These are phyloP conservation scores for Suhomyces emberorum DNA, from an alignment of 805 yeast genomes.

Conservation along the genomic window DNA sequence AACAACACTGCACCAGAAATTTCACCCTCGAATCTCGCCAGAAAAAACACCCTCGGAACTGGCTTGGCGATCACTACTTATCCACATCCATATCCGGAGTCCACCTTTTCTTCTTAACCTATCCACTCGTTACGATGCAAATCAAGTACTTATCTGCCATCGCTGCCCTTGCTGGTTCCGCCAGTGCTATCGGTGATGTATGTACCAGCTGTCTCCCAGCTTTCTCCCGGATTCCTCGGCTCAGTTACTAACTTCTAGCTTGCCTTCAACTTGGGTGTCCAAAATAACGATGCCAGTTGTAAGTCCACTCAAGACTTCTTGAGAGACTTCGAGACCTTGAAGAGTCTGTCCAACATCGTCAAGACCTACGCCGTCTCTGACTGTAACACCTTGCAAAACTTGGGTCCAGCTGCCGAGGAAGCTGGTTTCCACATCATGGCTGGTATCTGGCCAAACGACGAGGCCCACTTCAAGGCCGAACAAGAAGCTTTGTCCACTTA, in stretches of 20 bases:
- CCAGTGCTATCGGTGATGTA: constrained; percentile 58
- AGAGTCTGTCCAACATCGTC: constrained; percentile 58
- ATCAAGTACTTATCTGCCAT: constrained; percentile 41
- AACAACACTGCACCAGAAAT: constrained; percentile 4
- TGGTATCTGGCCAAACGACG: constrained; percentile 95
- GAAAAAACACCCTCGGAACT: background rate
- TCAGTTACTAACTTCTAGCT: constrained; percentile 32
- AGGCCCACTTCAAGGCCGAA: constrained; percentile 71
- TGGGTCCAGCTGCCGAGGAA: constrained; percentile 83
- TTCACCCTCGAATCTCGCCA: background rate
- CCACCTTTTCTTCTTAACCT: background rate
- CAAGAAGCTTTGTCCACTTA: constrained; percentile 64
- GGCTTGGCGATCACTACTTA: background rate
- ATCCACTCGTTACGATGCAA: constrained; percentile 26
- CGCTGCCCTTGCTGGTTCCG: constrained; percentile 49
- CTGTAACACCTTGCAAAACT: constrained; percentile 79
- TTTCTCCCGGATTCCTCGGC: background rate
- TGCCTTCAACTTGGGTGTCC: constrained; percentile 80
- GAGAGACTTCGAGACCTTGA: constrained; percentile 59
- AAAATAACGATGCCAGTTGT: constrained; percentile 72
- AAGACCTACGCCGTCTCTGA: constrained; percentile 92
- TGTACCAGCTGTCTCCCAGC: constrained; percentile 12
- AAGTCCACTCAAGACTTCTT: constrained; percentile 69
- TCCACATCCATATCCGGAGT: background rate
- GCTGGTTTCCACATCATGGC: constrained; percentile 73